Base-by-base conservation (phyloP, 768 basidiomycete genomes). In the Phanerochaete sordida region DNA sequence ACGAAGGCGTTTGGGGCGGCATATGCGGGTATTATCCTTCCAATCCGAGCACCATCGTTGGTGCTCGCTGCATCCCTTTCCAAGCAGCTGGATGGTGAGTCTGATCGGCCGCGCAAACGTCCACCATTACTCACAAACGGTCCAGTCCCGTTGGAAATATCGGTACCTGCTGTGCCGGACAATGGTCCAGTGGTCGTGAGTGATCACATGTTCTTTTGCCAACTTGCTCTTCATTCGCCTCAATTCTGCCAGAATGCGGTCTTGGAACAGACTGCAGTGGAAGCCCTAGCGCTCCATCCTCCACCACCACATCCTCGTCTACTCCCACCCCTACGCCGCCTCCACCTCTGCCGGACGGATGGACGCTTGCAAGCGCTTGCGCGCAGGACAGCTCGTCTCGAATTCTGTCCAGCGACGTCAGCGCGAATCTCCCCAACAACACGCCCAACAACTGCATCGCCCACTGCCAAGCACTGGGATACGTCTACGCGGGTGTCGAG, bases 361-460 rank as follows among this genome's bases (percentile, higher is more conserved):
- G 66, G 66, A 45, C 59, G 45, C 57, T 49, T 19, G 35, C 50
- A 27, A 50, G 26, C 57, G 26, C 61, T 0, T 68, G 66, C 57
- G 64, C 62, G 4, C 58, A 62, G 15, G 66, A 68, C 63, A 47
- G 50, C 55, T 31, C 57, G n/a, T 57, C 61, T 2, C 65, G 66
- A 23, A 35, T 68, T 23, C 44, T 68, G 57, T 52, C 47, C 45
- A 56, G 46, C 45, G 65, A 62, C 50, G 31, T 63, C 45, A 64
- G 56, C n/a, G 51, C 61, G n/a, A 28, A 59, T 27, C 47, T 54
- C 33, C 31, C 58, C 24, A 33, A 47, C 57, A 68, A 66, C 26
- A 53, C 52, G 23, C 58, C 58, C 16, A 37, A 26, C 13, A 50
- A 11, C 21, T 49, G 56, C 47, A 49, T 58, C 56, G 31, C 56